These are phyloP conservation scores for Penicillium sp. DNA, from an alignment of 2,329 filamentous ascomycete species.

Conservation along the genomic window DNA sequence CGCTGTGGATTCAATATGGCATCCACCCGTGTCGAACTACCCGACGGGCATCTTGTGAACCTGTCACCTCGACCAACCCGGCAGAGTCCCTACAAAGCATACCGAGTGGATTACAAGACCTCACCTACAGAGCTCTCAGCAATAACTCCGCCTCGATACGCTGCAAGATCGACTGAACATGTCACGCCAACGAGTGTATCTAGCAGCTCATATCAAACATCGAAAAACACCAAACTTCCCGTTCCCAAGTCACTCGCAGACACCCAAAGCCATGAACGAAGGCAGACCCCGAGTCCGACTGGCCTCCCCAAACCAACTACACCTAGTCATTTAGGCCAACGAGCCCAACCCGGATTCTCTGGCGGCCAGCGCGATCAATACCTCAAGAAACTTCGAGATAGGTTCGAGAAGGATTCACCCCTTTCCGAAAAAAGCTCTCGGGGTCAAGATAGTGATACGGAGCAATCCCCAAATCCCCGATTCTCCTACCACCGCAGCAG, in stretches of 20 bases:
- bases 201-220: constrained; percentile 16
- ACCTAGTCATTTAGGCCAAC: constrained; percentile 10
- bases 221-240: constrained; percentile 33
- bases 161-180: constrained; percentile 5
- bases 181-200: constrained; percentile 8
- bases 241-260: constrained; percentile 25
- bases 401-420: constrained; percentile 28
- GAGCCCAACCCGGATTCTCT: constrained; percentile 8
- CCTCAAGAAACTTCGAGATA: constrained; percentile 31
- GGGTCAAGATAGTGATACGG: constrained; percentile 25
- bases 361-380: constrained; percentile 31
- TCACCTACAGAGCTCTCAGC: constrained; percentile 9
- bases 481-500: constrained; percentile 23
- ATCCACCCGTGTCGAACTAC: constrained; percentile 26
- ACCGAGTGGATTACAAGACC: constrained; percentile 16
- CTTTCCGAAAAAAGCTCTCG: constrained; percentile 10
- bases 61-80: constrained; percentile 27
- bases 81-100: constrained; percentile 18
- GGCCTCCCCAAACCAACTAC: constrained; percentile 15
- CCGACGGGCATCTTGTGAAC: constrained; percentile 33
- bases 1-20: constrained; percentile 26
- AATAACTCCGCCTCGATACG: constrained; percentile 7
- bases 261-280: constrained; percentile 15
- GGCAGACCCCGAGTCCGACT: constrained; percentile 17
- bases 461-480: constrained; percentile 21